phyloP scores from a whole-genome alignment of 75 land plant species.

The Sequoiadendron giganteum region DNA sequence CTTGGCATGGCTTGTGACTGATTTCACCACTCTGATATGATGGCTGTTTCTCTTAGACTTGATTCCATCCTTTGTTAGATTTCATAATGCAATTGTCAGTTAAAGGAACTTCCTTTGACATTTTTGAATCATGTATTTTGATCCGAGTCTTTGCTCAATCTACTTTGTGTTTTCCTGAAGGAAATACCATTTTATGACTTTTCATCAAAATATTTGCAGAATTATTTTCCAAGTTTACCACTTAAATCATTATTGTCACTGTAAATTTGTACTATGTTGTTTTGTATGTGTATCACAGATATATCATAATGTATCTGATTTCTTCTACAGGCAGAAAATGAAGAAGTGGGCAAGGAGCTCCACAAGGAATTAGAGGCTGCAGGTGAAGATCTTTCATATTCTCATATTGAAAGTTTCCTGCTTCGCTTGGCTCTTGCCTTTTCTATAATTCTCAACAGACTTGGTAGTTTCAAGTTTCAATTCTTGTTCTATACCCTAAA shows the following conservation, averaged over 20 bases:
- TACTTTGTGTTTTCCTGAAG: not conserved
- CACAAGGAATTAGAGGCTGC: conserved; percentile 83
- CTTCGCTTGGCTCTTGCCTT: not conserved
- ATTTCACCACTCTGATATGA: too few relatives aligned
- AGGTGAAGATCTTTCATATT: conserved; percentile 34
- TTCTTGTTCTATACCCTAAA: not conserved
- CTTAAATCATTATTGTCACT: not conserved
- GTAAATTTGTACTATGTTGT: not conserved
- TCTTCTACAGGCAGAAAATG: conserved; percentile 76
- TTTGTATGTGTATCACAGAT: not conserved
- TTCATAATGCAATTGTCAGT: too few relatives aligned
- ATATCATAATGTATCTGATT: not conserved
- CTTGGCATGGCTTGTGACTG: too few relatives aligned
- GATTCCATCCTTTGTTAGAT: too few relatives aligned
- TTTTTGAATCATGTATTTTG: too few relatives aligned
- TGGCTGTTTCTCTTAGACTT: too few relatives aligned
- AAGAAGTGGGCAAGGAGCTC: conserved; percentile 77
- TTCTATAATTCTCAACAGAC: not conserved
- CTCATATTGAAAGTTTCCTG: not conserved
- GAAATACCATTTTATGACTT: conserved; percentile 1
- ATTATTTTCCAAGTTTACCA: not conserved
- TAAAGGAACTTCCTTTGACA: too few relatives aligned
- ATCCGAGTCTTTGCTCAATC: too few relatives aligned
- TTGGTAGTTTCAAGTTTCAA: not conserved
- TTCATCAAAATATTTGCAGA: not conserved